Conservation (phyloP, 2,329 filamentous ascomycete species). For the Arthrobotrys iridis region DNA sequence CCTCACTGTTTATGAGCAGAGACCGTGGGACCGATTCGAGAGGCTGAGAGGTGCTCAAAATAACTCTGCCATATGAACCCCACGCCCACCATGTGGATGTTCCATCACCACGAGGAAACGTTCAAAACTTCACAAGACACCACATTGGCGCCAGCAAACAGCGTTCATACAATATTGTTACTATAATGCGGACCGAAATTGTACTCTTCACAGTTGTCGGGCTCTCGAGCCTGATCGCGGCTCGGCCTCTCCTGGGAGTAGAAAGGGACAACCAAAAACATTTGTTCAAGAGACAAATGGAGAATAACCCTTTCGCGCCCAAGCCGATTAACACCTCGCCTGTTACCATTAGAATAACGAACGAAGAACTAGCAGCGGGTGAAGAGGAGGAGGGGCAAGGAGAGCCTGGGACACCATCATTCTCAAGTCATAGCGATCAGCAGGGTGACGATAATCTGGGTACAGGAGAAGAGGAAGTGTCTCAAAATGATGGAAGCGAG, state of each 20-base stretch:
- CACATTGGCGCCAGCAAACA: too few relatives aligned
- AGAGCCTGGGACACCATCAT: not conserved
- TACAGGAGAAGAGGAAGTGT: too few relatives aligned
- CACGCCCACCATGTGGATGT: not conserved
- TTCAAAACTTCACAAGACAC: not conserved
- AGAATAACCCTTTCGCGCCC: slow-evolving; percentile 31
- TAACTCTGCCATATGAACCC: not conserved
- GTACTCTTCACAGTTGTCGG: slow-evolving; percentile 9
- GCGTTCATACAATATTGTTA: too few relatives aligned
- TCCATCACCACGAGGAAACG: not conserved
- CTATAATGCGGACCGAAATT: slow-evolving; percentile 8
- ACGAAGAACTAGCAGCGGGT: not conserved
- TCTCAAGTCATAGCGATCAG: not conserved
- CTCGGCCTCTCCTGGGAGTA: not conserved
- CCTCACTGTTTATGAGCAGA: too few relatives aligned
- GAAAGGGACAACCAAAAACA: not conserved
- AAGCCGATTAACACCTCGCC: not conserved
- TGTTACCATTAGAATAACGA: not conserved
- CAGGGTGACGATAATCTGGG: not conserved
- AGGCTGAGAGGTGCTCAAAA: slow-evolving; percentile 9
- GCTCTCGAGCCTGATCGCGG: not conserved
- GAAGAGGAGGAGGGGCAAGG: not conserved
- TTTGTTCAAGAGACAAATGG: slow-evolving; percentile 27
- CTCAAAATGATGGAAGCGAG: not conserved
- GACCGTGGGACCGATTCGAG: too few relatives aligned